Conservation (phyloP, 139 green algal species). For the Chlorella sp. region DNA sequence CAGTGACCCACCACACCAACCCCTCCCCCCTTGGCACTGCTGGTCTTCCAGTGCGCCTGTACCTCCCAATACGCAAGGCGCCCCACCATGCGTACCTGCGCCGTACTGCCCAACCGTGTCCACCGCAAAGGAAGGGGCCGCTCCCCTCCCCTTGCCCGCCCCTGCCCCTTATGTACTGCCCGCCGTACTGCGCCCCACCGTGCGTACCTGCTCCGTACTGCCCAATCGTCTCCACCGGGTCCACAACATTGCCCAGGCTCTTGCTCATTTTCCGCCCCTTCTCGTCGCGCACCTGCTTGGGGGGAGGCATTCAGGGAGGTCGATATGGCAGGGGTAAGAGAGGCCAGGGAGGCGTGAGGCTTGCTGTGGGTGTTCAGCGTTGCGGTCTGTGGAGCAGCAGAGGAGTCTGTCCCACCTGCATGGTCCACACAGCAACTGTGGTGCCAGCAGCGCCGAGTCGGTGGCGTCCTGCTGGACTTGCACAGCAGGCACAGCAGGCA, state of each 20-base stretch:
- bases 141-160: too few relatives aligned
- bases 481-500: too few relatives aligned
- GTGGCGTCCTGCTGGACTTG: too few relatives aligned
- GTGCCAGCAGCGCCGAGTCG: too few relatives aligned
- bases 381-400: not conserved
- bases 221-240: constrained; percentile 92
- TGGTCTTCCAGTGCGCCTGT: not conserved
- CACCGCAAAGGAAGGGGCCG: too few relatives aligned
- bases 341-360: too few relatives aligned
- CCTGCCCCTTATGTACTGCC: too few relatives aligned
- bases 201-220: constrained; percentile 47
- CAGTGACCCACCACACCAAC: too few relatives aligned
- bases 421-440: too few relatives aligned
- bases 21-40: too few relatives aligned
- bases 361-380: not conserved
- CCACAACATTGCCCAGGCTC: constrained; percentile 96
- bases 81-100: not conserved
- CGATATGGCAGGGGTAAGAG: not conserved
- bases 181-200: not conserved
- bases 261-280: constrained; percentile 96
- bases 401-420: not conserved
- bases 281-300: constrained; percentile 74
- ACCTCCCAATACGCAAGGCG: too few relatives aligned
- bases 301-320: not conserved
- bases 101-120: constrained; percentile 75